Conservation (phyloP, 2,329 filamentous ascomycete genomes). For the Trichoderma koningiopsis region DNA sequence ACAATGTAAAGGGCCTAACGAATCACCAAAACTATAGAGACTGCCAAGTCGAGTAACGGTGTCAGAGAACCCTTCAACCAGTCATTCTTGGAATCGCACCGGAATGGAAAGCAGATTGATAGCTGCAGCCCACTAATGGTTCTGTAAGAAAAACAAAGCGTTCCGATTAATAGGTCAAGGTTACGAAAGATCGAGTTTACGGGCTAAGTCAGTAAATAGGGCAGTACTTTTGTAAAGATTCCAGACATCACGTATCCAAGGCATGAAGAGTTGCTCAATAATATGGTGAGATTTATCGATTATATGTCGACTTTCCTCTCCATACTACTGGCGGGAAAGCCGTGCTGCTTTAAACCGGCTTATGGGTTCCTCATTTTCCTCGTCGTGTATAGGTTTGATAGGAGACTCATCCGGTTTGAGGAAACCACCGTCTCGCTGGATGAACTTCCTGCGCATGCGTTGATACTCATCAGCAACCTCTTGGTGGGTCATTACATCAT, state of each 20-base stretch:
- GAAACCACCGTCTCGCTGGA: constrained; percentile 82
- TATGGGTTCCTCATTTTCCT: constrained; percentile 63
- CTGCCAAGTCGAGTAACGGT: constrained; percentile 43
- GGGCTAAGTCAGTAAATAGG: constrained; percentile 2
- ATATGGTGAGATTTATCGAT: constrained; percentile 35
- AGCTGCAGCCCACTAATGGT: constrained; percentile 57
- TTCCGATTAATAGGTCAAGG: constrained; percentile 30
- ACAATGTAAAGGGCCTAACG: constrained; percentile 65
- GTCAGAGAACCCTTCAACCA: constrained; percentile 61
- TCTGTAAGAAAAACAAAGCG: constrained; percentile 41
- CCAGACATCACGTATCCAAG: constrained; percentile 25
- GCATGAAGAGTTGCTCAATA: constrained; percentile 29
- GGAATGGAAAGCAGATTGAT: constrained; percentile 56
- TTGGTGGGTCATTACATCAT: constrained; percentile 68
- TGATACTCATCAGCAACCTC: constrained; percentile 85
- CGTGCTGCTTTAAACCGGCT: constrained; percentile 76
- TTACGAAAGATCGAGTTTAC: not conserved
- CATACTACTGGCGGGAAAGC: constrained; percentile 54
- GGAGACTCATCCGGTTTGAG: constrained; percentile 68
- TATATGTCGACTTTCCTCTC: constrained; percentile 33
- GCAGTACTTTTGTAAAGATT: not conserved
- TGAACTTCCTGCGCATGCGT: constrained; percentile 77
- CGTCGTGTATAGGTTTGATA: constrained; percentile 68
- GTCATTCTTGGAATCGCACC: constrained; percentile 59
- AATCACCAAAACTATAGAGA: constrained; percentile 56